These are phyloP conservation scores for Hypsizygus marmoreus DNA, from an alignment of 768 basidiomycete genomes.

Conservation along the genomic window DNA sequence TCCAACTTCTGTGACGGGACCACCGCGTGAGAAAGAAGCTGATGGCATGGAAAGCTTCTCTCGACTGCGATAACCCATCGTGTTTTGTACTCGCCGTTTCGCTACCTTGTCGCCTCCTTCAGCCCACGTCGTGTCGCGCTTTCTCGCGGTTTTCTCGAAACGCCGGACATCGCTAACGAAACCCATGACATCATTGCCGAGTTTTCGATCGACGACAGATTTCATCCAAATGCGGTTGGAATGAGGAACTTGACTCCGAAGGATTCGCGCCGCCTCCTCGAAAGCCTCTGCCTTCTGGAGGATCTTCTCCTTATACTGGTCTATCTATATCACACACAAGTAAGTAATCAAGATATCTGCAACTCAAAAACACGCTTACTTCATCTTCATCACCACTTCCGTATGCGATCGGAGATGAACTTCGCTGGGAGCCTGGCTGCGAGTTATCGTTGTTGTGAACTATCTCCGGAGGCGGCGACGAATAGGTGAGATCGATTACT, in stretches of 20 bases:
- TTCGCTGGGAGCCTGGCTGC: not conserved
- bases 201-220: conserved; percentile 9
- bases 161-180: conserved; percentile 19
- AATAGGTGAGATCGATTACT: conserved; percentile 9
- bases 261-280: conserved; percentile 4
- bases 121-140: conserved; percentile 22
- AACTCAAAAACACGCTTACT: conserved; percentile 6
- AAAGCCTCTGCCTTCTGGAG: conserved; percentile 3
- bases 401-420: conserved; percentile 13
- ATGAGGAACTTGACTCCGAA: conserved; percentile 5
- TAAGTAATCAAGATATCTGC: conserved; percentile 1
- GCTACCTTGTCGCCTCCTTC: conserved; percentile 4
- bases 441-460: not conserved
- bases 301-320: conserved; percentile 1
- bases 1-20: no score
- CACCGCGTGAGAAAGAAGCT: no score
- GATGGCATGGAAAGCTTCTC: no score
- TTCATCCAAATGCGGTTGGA: conserved; percentile 15
- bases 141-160: conserved; percentile 15
- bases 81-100: not conserved
- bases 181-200: conserved; percentile 15
- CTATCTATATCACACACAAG: conserved; percentile 5
- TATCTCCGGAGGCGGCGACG: conserved; percentile 3
- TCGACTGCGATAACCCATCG: no score
- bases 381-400: conserved; percentile 16